A percentile compares a stretch with the other conserved stretches of the same genome.
Evolutionary conservation across 495 filamentous ascomycete genomes (phyloP).

Genomic region (Penicillium alfredii): DNA sequence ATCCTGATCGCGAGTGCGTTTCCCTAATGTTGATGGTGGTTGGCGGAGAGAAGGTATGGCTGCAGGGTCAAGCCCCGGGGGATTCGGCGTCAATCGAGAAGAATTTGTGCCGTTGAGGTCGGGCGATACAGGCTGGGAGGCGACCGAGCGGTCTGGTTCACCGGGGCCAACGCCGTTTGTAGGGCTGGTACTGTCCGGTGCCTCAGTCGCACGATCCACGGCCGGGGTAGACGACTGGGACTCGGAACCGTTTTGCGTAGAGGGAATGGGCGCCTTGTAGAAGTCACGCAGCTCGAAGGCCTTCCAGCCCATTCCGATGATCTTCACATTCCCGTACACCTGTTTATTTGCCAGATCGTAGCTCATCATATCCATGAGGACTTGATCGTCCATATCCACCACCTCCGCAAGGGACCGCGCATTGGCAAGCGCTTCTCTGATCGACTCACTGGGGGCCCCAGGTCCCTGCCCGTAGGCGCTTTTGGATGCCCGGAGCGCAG

Average conservation of each 20-base stretch:
- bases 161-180: no score
- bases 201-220: background rate
- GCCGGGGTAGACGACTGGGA: slow-evolving; percentile 9
- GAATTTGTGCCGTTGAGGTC: slow-evolving; percentile 1
- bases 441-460: slow-evolving; percentile 1
- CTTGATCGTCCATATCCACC: slow-evolving; percentile 34
- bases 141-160: no score
- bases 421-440: slow-evolving; percentile 11
- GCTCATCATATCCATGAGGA: slow-evolving; percentile 28
- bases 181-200: background rate
- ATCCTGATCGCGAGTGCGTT: slow-evolving; percentile 20
- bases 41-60: background rate
- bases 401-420: slow-evolving; percentile 27
- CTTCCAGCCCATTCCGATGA: slow-evolving; percentile 38
- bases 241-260: slow-evolving; percentile 2
- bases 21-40: slow-evolving; percentile 23
- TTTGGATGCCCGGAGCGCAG: slow-evolving; percentile 2
- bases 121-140: no score
- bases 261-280: slow-evolving; percentile 24
- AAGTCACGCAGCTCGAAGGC: slow-evolving; percentile 33
- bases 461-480: background rate
- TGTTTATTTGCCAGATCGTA: slow-evolving; percentile 31
- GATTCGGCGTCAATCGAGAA: background rate
- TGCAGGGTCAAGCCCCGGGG: background rate
- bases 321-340: slow-evolving; percentile 29